Evolutionary conservation across 768 basidiomycete species (phyloP).

Genomic region (Multifurca ochricompacta): DNA sequence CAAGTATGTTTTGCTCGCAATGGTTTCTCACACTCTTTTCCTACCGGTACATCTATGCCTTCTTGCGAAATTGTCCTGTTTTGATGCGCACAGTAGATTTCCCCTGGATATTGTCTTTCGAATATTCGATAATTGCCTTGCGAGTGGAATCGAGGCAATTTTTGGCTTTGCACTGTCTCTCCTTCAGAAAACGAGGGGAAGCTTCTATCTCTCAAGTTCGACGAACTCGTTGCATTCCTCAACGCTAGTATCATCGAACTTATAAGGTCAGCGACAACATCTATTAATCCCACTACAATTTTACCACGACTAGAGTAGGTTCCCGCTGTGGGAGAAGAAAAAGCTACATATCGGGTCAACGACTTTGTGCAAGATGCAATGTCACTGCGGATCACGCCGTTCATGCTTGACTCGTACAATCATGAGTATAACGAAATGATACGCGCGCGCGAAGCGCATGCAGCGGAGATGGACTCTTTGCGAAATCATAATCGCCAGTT

Average conservation of each 20-base stretch:
- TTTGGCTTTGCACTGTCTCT: conserved; percentile 90
- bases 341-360: conserved; percentile 53
- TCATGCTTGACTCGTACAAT: conserved; percentile 88
- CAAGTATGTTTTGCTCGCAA: conserved; percentile 97
- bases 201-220: conserved; percentile 78
- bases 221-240: conserved; percentile 79
- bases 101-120: conserved; percentile 91
- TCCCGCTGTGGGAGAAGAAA: neutral
- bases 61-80: neutral
- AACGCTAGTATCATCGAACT: conserved; percentile 76
- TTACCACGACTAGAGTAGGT: neutral
- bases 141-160: conserved; percentile 94
- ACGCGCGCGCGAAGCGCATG: conserved; percentile 73
- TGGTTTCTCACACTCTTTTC: conserved; percentile 99
- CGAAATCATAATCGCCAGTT: conserved; percentile 72
- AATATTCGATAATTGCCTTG: conserved; percentile 94
- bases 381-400: conserved; percentile 81
- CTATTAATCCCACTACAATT: neutral
- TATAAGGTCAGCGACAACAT: conserved; percentile 46
- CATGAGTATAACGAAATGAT: conserved; percentile 83
- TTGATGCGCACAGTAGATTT: conserved; percentile 46
- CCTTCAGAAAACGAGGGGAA: conserved; percentile 81
- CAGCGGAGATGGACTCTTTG: conserved; percentile 74
- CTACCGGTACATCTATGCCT: conserved; percentile 55
- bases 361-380: conserved; percentile 86